Evolutionary conservation across 2,329 filamentous ascomycete species (phyloP), one percentile per base, ranked within the genome.

Genomic region (Sclerotinia borealis): DNA sequence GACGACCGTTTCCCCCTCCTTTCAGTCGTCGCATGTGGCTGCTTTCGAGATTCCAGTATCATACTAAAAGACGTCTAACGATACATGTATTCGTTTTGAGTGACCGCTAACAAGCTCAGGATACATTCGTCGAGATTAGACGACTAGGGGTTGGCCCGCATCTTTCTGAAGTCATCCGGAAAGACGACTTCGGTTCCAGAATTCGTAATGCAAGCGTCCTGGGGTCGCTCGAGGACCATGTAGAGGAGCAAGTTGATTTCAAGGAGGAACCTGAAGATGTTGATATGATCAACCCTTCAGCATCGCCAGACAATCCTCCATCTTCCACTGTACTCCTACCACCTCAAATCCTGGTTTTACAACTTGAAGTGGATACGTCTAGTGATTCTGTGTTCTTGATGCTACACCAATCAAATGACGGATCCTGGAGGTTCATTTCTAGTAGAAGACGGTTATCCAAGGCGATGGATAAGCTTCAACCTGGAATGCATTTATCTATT

Each of bases 181-280:
- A 93, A 75, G 81, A 82, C 47, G 87, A 96, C 73, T 93, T 98
- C 73, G 86, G 87, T 61, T 84, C 85, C 37, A 84, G 86, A 49
- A 97, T 98, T 67, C 81, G 90, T 65, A 90, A 91, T 70, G 92
- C 92, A 5, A 85, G 85, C 64, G 86, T 93, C 17, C 83, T 98
- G 70, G 91, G 91, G 48, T 77, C 82, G 60, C 63, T 67, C 29
- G 58, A 65, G 17, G 58, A 65, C 22, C 79, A 81, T 65, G 77
- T 79, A 52, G 67, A 71, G 48, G 77, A 48, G n/a, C 36, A 60
- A 45, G 68, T 72, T n/a, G 68, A 76, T 19, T 77, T 78, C 73
- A 72, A 72, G 39, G 74, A 75, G 37, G 70, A 73, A 4, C 45
- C 55, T 11, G 54, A 65, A 51, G 60, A 61, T 51, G 37, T 62